Evolutionary conservation across 163 green algal genomes (phyloP).

Genomic region (Volvox carteri): DNA sequence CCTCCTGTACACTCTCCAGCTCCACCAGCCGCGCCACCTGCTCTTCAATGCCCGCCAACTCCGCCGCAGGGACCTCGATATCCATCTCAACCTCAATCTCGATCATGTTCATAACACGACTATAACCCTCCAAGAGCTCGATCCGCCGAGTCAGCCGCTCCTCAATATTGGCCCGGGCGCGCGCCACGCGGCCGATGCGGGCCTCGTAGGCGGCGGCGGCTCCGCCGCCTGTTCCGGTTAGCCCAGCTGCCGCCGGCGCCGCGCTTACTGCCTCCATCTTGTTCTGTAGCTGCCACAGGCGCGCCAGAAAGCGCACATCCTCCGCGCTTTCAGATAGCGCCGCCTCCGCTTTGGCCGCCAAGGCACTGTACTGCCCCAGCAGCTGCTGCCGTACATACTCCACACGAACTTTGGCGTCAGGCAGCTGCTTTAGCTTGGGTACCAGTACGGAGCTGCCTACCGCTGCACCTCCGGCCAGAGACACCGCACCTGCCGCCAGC

Average conservation of each 20-base stretch:
- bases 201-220: slow-evolving; percentile 68
- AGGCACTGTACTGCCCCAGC: slow-evolving; percentile 78
- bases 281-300: slow-evolving; percentile 88
- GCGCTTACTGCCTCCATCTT: slow-evolving; percentile 84
- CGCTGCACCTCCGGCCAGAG: slow-evolving; percentile 56
- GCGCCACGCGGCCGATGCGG: slow-evolving; percentile 78
- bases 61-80: slow-evolving; percentile 75
- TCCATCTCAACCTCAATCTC: slow-evolving; percentile 90
- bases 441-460: slow-evolving; percentile 77
- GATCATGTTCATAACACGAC: slow-evolving; percentile 91
- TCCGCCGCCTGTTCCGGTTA: neutral
- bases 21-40: slow-evolving; percentile 83
- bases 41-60: slow-evolving; percentile 81
- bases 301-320: slow-evolving; percentile 84
- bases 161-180: slow-evolving; percentile 77
- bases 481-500: slow-evolving; percentile 68
- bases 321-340: slow-evolving; percentile 73
- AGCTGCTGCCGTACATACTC: slow-evolving; percentile 86
- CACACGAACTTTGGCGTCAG: slow-evolving; percentile 72
- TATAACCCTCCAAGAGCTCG: slow-evolving; percentile 88
- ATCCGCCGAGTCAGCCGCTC: slow-evolving; percentile 75
- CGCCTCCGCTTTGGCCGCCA: slow-evolving; percentile 48
- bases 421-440: slow-evolving; percentile 88
- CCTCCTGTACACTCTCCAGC: slow-evolving; percentile 83
- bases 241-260: neutral